Base-by-base conservation (phyloP, 2,329 filamentous ascomycete species). In the Diplodia seriata region DNA sequence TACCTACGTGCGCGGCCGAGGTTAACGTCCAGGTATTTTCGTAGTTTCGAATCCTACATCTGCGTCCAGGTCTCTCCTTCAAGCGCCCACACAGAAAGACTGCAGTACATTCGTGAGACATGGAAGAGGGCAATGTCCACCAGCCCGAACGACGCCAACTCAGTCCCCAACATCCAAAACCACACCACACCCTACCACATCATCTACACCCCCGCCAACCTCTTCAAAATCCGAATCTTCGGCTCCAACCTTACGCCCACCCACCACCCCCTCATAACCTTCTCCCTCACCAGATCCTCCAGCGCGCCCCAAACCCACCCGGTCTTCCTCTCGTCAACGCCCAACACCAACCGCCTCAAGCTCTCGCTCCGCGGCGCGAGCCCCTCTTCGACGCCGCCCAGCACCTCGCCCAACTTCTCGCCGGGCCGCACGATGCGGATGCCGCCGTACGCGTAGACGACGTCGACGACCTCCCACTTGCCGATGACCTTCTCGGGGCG, bases 161-260 rank as follows among this genome's bases (percentile, higher is more conserved):
- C 31, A 33, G 8, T 8, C 31, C 31, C 31, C 6, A 6, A 33
- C 4, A 33, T 8, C 8, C 31, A 43, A n/a, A n/a, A n/a, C n/a
- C n/a, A n/a, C n/a, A n/a, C n/a, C n/a, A n/a, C n/a, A n/a, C n/a
- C n/a, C n/a, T n/a, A n/a, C n/a, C n/a, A n/a, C n/a, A 14, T 4
- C 20, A 14, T 5, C 43, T 62, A 65, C n/a, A 65, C 5, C 31
- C 20, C 11, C 31, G 31, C 31, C 33, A 67, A 18, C 65, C 65
- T 54, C 26, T 33, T 67, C 29, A 88, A 72, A 47, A 89, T 82
- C 68, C 81, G 81, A 53, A 88, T 79, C 73, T 81, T 85, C 43
- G 85, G 84, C 73, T 82, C 81, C 81, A 87, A 83, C 70, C 76
- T 80, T 54, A 87, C 73, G 67, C 85, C 82, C 31, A 82, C 80